Evolutionary conservation across 177 flowering plant genomes (phyloP), one percentile per base, ranked within the genome.

Genomic region (Vitis hybrid): DNA sequence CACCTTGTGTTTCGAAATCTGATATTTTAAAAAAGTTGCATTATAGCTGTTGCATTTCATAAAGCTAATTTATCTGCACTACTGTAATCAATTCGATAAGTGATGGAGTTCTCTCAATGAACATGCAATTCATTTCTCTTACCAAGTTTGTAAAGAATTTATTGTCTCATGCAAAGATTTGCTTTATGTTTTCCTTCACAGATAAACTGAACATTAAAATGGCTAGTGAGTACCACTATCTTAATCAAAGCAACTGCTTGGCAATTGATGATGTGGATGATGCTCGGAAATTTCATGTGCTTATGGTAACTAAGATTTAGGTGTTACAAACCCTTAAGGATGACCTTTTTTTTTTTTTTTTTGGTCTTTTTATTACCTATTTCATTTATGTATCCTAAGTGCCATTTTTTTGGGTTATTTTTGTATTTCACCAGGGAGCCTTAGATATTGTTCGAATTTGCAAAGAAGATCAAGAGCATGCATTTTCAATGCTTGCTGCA

Each of bases 171-270:
- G 9, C 49, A 21, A 50, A n/a, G 49, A 15, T 64, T 61, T 55
- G 10, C 49, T 60, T 60, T 17, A 4, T 65, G 11, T 54, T 57
- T 55, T 75, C 21, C 62, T 55, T 62, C 76, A 73, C 96, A 94
- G 99, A 80, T 60, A 82, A 70, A 70, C 70, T 92, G 76, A 88
- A 88, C 70, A 83, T 94, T 70, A 92, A 83, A 82, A 32, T 30
- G 70, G 93, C 92, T 48, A 72, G 70, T 66, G 91, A 84, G 10
- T 94, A 86, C 82, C 72, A 87, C 1, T 92, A 92, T 79, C 91
- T 92, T 65, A 87, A 81, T 64, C 97, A 87, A 75, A 86, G 99
- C 75, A 84, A 76, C 48, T 90, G 97, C 83, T 79, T 88, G 84
- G 78, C 68, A 66, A 88, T 94, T 69, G 83, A 84, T 72, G 84